Percentiles rank a stretch among this genome's conserved stretches.
phyloP scores from a whole-genome alignment of 2,329 filamentous ascomycete genomes.

The Sarocladium brachiariae region DNA sequence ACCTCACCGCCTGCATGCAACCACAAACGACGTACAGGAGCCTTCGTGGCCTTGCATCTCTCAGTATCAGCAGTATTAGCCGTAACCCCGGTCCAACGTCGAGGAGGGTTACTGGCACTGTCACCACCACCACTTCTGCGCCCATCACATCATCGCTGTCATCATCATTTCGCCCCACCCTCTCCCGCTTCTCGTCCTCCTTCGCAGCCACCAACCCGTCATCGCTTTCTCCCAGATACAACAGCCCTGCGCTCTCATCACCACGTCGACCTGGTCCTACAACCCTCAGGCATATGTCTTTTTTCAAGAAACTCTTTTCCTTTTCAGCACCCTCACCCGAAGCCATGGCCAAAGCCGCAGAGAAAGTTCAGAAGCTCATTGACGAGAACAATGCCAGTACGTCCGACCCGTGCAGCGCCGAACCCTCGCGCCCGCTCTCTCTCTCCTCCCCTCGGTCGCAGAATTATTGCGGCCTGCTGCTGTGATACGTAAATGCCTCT shows the following conservation, averaged over 20 bases:
- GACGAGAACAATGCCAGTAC: conserved; percentile 79
- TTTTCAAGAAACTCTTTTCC: conserved; percentile 50
- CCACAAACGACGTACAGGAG: neutral
- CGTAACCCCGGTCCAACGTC: too few relatives aligned
- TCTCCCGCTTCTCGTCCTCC: neutral
- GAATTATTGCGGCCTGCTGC: too few relatives aligned
- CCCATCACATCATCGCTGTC: conserved; percentile 6
- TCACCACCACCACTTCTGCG: neutral
- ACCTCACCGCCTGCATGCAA: too few relatives aligned
- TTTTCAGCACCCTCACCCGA: conserved; percentile 46
- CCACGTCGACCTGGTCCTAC: neutral
- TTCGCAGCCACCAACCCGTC: neutral
- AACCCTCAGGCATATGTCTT: conserved; percentile 1
- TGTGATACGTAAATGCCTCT: neutral
- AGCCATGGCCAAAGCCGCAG: conserved; percentile 75
- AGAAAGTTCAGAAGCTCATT: conserved; percentile 80
- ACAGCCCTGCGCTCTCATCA: neutral
- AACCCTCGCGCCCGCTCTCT: too few relatives aligned
- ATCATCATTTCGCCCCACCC: conserved; percentile 7
- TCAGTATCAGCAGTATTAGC: neutral
- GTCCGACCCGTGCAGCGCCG: conserved; percentile 20
- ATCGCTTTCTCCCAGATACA: neutral
- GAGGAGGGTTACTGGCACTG: neutral
- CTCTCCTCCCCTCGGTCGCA: too few relatives aligned
- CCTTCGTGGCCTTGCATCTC: neutral